Evolutionary conservation across 139 green algal genomes (phyloP).

Genomic region (Zygnema circumcarinatum): DNA sequence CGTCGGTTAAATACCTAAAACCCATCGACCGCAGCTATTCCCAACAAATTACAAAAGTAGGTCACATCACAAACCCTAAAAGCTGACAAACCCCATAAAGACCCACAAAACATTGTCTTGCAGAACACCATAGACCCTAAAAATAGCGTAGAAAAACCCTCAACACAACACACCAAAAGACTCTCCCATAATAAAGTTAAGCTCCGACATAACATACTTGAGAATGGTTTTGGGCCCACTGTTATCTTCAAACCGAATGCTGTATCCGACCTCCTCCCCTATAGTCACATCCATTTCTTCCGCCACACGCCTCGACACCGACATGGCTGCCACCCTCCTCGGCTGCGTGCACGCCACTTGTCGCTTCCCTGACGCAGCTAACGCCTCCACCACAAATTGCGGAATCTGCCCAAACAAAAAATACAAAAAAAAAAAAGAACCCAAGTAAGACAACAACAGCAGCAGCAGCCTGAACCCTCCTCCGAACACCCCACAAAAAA

Average conservation of each 20-base stretch:
- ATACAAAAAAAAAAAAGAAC: neutral
- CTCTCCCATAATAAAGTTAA: no score
- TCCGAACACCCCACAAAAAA: no score
- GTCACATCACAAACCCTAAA: neutral
- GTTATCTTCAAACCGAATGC: slow-evolving; percentile 88
- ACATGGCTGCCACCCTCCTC: slow-evolving; percentile 70
- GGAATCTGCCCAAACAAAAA: slow-evolving; percentile 77
- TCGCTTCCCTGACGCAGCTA: slow-evolving; percentile 77
- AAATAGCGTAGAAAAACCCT: no score
- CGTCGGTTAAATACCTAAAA: slow-evolving; percentile 67
- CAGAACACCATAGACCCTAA: no score
- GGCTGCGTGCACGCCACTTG: slow-evolving; percentile 73
- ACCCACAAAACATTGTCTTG: no score
- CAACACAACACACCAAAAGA: no score
- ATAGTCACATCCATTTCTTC: slow-evolving; percentile 74
- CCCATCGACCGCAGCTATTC: neutral
- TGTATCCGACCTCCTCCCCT: slow-evolving; percentile 77
- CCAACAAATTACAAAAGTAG: neutral
- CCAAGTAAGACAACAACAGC: neutral
- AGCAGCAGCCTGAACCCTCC: no score
- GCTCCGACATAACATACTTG: no score
- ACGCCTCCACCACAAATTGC: slow-evolving; percentile 94
- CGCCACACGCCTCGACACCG: slow-evolving; percentile 66
- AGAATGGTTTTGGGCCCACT: slow-evolving; percentile 74
- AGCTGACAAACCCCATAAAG: no score